phyloP scores from a whole-genome alignment of 2,329 filamentous ascomycete genomes.

The Sporothrix globosa region DNA sequence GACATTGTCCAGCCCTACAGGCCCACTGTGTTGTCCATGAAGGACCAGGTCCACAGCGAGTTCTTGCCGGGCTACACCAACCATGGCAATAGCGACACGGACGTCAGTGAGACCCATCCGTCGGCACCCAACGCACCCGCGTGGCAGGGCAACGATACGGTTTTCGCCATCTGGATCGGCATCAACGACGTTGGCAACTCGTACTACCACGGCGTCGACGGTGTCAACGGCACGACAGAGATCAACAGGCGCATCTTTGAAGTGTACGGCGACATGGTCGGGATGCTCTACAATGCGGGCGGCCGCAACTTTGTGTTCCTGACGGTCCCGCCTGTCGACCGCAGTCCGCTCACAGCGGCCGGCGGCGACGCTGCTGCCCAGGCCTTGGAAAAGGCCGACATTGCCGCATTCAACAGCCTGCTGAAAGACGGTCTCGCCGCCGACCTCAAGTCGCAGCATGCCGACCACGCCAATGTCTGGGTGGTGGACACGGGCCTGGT shows the following conservation, averaged over 20 bases:
- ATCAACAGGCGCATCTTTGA: conserved; percentile 49
- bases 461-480: conserved; percentile 30
- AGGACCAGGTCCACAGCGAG: conserved; percentile 54
- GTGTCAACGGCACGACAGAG: conserved; percentile 47
- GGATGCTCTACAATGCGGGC: conserved; percentile 56
- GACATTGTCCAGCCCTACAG: conserved; percentile 53
- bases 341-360: conserved; percentile 45
- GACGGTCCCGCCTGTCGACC: conserved; percentile 58
- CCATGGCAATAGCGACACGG: background rate
- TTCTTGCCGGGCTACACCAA: conserved; percentile 44
- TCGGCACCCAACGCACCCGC: conserved; percentile 41
- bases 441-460: conserved; percentile 27
- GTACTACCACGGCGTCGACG: conserved; percentile 45
- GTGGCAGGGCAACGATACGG: conserved; percentile 50
- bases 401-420: conserved; percentile 33
- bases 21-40: conserved; percentile 53
- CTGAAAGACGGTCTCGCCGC: conserved; percentile 2
- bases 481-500: conserved; percentile 48
- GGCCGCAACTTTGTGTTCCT: conserved; percentile 62
- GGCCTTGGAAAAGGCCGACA: conserved; percentile 38
- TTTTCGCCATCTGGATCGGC: conserved; percentile 58
- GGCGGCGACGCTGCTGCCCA: conserved; percentile 38
- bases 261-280: conserved; percentile 48
- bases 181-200: conserved; percentile 58
- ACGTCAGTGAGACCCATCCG: conserved; percentile 31